Evolutionary conservation across 2,329 filamentous ascomycete genomes (phyloP).

Genomic region (Stromatinia cepivora): DNA sequence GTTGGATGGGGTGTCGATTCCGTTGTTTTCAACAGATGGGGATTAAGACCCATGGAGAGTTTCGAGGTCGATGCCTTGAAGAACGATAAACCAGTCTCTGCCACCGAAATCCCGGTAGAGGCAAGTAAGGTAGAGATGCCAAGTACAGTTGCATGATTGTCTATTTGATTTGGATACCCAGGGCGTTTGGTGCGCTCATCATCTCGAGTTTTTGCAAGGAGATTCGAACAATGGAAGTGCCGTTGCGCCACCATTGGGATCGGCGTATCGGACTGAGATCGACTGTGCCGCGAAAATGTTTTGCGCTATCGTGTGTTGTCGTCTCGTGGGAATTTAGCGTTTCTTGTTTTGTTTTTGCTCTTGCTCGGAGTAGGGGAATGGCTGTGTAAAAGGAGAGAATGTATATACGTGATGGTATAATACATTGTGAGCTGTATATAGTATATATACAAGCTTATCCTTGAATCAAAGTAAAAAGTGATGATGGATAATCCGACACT

Average conservation of each 20-base stretch:
- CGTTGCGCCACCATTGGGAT: conserved; percentile 50
- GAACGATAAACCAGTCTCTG: background rate
- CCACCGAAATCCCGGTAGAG: background rate
- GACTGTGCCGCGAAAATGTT: conserved; percentile 50
- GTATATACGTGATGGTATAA: background rate
- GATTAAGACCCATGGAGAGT: conserved; percentile 71
- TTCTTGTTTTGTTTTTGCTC: background rate
- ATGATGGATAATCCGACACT: background rate
- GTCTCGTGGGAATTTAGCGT: conserved; percentile 37
- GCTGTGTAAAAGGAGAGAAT: background rate
- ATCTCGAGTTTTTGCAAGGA: conserved; percentile 12
- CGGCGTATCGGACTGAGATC: conserved; percentile 48
- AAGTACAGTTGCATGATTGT: conserved; percentile 2
- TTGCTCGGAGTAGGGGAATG: background rate
- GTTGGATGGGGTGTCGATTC: conserved; percentile 89
- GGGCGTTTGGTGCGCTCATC: conserved; percentile 43
- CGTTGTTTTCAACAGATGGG: conserved; percentile 81
- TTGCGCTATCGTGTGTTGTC: conserved; percentile 50
- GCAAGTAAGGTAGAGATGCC: conserved; percentile 4
- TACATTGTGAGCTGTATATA: background rate
- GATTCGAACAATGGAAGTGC: conserved; percentile 49
- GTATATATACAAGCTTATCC: background rate
- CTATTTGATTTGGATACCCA: conserved; percentile 3
- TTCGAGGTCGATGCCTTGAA: conserved; percentile 38
- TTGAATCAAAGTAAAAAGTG: background rate